Conservation (phyloP, 805 yeast genomes). For the Nakazawaea anatomiae region DNA sequence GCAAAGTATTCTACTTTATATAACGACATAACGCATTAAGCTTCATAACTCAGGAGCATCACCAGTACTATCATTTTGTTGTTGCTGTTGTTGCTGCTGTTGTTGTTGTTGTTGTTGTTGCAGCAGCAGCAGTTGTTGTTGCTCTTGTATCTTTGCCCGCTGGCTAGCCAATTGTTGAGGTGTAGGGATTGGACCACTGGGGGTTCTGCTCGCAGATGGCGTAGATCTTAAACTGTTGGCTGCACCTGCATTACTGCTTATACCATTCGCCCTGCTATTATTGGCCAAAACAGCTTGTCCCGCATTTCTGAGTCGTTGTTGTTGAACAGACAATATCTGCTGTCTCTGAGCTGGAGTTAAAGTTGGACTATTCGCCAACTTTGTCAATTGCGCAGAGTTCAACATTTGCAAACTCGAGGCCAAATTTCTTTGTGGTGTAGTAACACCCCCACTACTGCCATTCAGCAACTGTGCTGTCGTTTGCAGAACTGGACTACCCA, state of each 20-base stretch:
- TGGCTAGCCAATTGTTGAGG: constrained; percentile 19
- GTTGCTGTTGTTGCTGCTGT: constrained; percentile 17
- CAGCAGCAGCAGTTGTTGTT: constrained; percentile 19
- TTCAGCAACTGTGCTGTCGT: neutral
- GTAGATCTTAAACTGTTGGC: constrained; percentile 10
- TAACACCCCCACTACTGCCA: neutral
- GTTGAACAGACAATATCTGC: constrained; percentile 33
- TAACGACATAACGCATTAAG: neutral
- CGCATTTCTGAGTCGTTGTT: constrained; percentile 16
- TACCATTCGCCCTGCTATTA: neutral
- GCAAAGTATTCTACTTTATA: neutral
- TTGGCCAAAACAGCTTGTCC: constrained; percentile 4
- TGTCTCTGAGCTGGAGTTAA: constrained; percentile 39
- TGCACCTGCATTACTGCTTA: constrained; percentile 1
- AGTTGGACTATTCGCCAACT: constrained; percentile 27
- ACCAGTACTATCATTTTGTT: constrained; percentile 17
- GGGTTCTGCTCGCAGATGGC: constrained; percentile 12
- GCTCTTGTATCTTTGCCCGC: constrained; percentile 23
- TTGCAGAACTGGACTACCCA: constrained; percentile 1
- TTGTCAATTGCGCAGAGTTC: constrained; percentile 19
- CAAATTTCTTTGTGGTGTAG: constrained; percentile 6
- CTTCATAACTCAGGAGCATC: constrained; percentile 15
- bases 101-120: constrained; percentile 23
- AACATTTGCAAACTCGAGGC: constrained; percentile 8
- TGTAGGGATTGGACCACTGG: constrained; percentile 18